A percentile compares a stretch with the other conserved stretches of the same genome.
Evolutionary conservation across 495 filamentous ascomycete species (phyloP).

Genomic region (Aspergillus olivimuriae): DNA sequence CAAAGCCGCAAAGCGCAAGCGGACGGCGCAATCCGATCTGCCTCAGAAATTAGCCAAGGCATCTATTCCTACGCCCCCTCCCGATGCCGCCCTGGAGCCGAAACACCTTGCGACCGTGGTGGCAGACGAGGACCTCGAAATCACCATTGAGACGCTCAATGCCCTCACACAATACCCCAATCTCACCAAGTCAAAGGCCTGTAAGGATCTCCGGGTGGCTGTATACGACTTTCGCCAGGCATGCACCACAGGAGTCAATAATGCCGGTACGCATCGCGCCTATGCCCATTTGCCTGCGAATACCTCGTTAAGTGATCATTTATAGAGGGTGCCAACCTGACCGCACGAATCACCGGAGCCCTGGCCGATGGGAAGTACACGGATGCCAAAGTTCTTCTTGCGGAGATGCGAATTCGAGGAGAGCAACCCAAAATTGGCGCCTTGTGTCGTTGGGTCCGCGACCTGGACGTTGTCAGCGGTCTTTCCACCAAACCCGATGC

Average conservation of each 20-base stretch:
- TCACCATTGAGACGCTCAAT: slow-evolving; percentile 31
- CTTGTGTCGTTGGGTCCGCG: slow-evolving; percentile 36
- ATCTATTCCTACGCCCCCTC: slow-evolving; percentile 21
- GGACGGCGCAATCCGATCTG: slow-evolving; percentile 26
- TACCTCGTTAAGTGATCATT: slow-evolving; percentile 7
- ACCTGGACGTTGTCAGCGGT: slow-evolving; percentile 35
- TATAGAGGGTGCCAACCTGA: slow-evolving; percentile 32
- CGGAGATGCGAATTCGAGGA: slow-evolving; percentile 30
- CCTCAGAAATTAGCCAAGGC: slow-evolving; percentile 28
- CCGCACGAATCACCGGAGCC: slow-evolving; percentile 33
- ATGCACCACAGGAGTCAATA: slow-evolving; percentile 33
- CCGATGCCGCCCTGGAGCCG: slow-evolving; percentile 25
- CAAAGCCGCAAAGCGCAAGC: slow-evolving; percentile 34
- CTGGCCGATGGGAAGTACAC: slow-evolving; percentile 29
- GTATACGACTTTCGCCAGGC: slow-evolving; percentile 35
- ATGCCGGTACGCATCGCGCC: slow-evolving; percentile 18
- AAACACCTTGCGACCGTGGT: slow-evolving; percentile 28
- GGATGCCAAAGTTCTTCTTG: slow-evolving; percentile 30
- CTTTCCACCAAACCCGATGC: slow-evolving; percentile 28
- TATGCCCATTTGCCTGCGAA: too few species aligned
- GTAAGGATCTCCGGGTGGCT: slow-evolving; percentile 32
- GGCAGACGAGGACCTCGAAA: slow-evolving; percentile 31
- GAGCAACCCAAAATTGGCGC: slow-evolving; percentile 36
- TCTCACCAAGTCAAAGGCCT: slow-evolving; percentile 34
- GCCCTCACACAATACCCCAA: slow-evolving; percentile 30